A percentile compares a stretch with the other conserved stretches of the same genome.
These are phyloP conservation scores for Periconia macrospinosa DNA, from an alignment of 2,329 filamentous ascomycete genomes.

Conservation along the genomic window DNA sequence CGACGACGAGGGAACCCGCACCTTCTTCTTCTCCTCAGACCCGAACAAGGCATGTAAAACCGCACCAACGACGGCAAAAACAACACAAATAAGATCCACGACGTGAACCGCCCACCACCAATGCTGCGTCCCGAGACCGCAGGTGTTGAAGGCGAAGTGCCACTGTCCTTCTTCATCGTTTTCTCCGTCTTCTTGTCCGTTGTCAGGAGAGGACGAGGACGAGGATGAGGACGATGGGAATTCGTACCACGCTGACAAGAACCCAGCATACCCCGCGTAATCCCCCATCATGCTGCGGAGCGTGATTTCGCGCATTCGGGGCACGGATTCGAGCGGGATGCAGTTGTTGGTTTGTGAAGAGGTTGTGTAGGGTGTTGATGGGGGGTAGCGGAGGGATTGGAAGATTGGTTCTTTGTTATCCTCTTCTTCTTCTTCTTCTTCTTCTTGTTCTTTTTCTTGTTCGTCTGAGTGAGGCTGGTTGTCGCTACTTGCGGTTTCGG, in stretches of 20 bases:
- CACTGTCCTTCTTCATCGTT: constrained; percentile 76
- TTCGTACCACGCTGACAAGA: constrained; percentile 91
- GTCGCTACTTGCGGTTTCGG: not conserved
- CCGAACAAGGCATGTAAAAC: not conserved
- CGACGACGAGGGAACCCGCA: not conserved
- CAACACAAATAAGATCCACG: constrained; percentile 59
- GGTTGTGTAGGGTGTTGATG: constrained; percentile 31
- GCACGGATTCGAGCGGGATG: constrained; percentile 14
- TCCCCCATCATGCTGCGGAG: constrained; percentile 98
- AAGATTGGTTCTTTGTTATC: constrained; percentile 14
- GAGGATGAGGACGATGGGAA: constrained; percentile 43
- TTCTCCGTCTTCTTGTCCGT: constrained; percentile 75
- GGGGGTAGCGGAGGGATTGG: constrained; percentile 25
- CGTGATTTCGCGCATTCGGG: constrained; percentile 83
- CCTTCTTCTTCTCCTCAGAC: not conserved
- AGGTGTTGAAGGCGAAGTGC: constrained; percentile 79
- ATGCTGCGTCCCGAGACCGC: constrained; percentile 81
- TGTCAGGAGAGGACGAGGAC: too few species aligned
- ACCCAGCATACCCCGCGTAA: constrained; percentile 86
- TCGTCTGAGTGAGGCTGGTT: not conserved
- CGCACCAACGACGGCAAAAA: constrained; percentile 6
- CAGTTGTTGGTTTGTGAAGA: constrained; percentile 26
- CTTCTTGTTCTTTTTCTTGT: not conserved
- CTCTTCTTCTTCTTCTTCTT: not conserved
- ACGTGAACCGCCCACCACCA: constrained; percentile 93